These are phyloP conservation scores for Detonula confervacea DNA, from an alignment of 352 stramenopile species.

Conservation along the genomic window DNA sequence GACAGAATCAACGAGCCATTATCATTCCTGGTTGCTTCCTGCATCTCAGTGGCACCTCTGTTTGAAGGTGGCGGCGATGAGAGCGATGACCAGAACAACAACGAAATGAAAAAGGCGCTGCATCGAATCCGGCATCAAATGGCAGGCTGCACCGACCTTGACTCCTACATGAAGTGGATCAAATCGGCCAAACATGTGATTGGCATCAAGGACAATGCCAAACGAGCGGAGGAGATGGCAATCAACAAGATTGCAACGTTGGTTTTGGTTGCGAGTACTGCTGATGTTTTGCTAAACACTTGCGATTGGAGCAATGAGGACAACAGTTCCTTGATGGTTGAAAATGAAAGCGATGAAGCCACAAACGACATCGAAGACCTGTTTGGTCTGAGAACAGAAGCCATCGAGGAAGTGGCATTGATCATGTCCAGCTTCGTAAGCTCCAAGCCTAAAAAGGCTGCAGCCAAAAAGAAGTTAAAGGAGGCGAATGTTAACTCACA, in stretches of 20 bases:
- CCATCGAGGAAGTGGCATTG: slow-evolving; percentile 34
- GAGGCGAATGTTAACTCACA: slow-evolving; percentile 27
- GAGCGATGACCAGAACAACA: not conserved
- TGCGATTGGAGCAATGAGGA: slow-evolving; percentile 17
- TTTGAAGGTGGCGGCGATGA: not conserved
- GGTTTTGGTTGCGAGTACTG: slow-evolving; percentile 21
- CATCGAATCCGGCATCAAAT: slow-evolving; percentile 37
- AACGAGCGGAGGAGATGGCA: slow-evolving; percentile 40
- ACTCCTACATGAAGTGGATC: slow-evolving; percentile 41
- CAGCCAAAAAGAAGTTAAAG: slow-evolving; percentile 39
- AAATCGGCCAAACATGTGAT: slow-evolving; percentile 38
- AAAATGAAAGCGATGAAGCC: slow-evolving; percentile 8
- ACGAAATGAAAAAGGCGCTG: slow-evolving; percentile 35
- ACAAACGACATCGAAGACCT: slow-evolving; percentile 38
- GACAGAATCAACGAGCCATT: slow-evolving; percentile 48
- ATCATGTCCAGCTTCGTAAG: slow-evolving; percentile 45
- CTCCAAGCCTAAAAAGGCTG: slow-evolving; percentile 14
- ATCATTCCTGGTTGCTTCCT: slow-evolving; percentile 49
- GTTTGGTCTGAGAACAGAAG: slow-evolving; percentile 47
- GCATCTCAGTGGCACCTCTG: slow-evolving; percentile 19
- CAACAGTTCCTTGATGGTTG: not conserved
- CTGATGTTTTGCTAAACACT: slow-evolving; percentile 34
- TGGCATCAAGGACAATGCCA: slow-evolving; percentile 40
- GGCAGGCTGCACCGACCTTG: slow-evolving; percentile 34
- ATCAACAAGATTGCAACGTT: slow-evolving; percentile 42